Base-by-base conservation (phyloP, 331 rosid species). In the Rhamnella rubrinervis region DNA sequence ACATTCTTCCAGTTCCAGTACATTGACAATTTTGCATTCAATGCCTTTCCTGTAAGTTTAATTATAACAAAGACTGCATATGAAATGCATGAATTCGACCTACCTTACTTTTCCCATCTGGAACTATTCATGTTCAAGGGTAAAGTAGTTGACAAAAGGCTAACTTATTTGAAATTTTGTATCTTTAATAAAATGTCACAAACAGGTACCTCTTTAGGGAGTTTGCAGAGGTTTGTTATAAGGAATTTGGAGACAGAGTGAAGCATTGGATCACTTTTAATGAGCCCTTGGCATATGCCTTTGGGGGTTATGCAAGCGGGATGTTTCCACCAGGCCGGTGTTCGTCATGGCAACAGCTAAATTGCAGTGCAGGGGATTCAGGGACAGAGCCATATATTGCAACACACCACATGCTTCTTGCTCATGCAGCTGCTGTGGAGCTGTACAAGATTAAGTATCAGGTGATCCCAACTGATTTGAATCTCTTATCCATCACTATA, bases 181-280 rank as follows among this genome's bases (percentile, higher is more conserved):
- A 26, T 26, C 31, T 3, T 26, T 26, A 26, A 26, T 26, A 26
- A 26, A 2, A 44, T 44, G 16, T 44, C 14, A 23, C 40, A 0
- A 28, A 18, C 19, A 79, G 77, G 12, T 6, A 59, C 3, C 72
- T 69, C 37, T 79, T 68, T 23, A 11, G 21, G 19, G 77, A 74
- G 4, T 79, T 44, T 1, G 61, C 66, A 6, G 44, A 74, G 7
- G 15, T 74, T 40, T 74, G 79, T 70, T 79, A 57, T 19, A 64
- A 65, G 55, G 31, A 21, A 4, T 79, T 74, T 47, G 83, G 77
- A 5, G 73, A 79, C 1, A 61, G 80, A 16, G 83, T 79, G 2
- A 79, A 74, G 19, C 38, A 79, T 1, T 79, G 80, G 83, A 79
- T 79, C 41, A 79, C 80, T 1, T 60, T 79, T 35, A 79, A 74